Evolutionary conservation across 108 stramenopile species (phyloP).

Genomic region (Nannochloropsis salina): DNA sequence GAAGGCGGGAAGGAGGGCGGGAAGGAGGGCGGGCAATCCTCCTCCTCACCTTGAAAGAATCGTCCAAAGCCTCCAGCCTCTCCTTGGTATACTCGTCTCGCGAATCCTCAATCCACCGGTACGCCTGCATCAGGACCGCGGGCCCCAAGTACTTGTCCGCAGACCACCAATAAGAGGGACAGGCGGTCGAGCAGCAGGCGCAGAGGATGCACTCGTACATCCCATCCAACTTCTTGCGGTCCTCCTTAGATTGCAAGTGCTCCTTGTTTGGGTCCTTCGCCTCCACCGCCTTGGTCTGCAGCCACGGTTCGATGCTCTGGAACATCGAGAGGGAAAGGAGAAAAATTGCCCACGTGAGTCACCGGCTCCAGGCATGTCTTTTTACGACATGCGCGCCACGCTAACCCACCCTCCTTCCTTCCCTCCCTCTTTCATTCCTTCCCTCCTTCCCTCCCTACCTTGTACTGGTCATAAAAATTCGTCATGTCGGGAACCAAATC

Average conservation of each 20-base stretch:
- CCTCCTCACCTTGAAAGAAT: constrained; percentile 70
- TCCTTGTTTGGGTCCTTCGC: constrained; percentile 67
- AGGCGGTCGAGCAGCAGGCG: constrained; percentile 95
- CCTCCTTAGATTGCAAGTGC: constrained; percentile 69
- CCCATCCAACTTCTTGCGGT: constrained; percentile 71
- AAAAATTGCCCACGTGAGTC: neutral
- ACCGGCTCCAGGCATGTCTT: too few relatives aligned
- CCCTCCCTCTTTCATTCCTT: neutral
- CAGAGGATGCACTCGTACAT: constrained; percentile 99
- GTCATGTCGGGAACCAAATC: constrained; percentile 97
- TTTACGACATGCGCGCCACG: neutral
- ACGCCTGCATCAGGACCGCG: constrained; percentile 89
- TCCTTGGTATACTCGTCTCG: constrained; percentile 79
- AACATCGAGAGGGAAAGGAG: constrained; percentile 47
- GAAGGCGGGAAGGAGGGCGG: neutral
- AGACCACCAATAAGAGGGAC: constrained; percentile 98
- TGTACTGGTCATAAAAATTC: constrained; percentile 93
- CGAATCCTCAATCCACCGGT: constrained; percentile 87
- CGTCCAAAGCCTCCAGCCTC: constrained; percentile 84
- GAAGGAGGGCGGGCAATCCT: neutral
- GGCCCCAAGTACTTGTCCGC: constrained; percentile 92
- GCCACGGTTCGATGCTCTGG: constrained; percentile 92
- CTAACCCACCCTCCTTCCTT: neutral
- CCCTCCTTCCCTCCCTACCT: neutral
- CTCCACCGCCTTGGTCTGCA: constrained; percentile 66